A percentile compares a stretch with the other conserved stretches of the same genome.
Conservation (phyloP, 1,284 basidiomycete genomes). For the Rhodotorula sp. region DNA sequence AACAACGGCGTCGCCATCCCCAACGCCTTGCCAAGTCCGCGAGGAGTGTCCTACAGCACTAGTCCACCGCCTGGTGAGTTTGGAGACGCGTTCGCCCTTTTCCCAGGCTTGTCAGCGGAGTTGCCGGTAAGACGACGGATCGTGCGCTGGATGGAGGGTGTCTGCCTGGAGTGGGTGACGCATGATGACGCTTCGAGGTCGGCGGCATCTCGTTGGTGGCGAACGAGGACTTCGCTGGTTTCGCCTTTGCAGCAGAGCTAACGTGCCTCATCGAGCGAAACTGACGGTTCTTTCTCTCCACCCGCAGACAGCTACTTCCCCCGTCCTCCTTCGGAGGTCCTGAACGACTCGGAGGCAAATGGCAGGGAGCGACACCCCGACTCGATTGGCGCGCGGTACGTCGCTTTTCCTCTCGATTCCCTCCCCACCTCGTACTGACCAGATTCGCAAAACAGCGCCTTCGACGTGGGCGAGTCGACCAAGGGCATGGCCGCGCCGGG, state of each 20-base stretch:
- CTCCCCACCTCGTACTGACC: background rate
- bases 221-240: too few relatives aligned
- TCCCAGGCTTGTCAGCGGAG: background rate
- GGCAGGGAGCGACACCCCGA: slow-evolving; percentile 31
- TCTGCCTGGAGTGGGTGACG: background rate
- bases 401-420: background rate
- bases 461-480: slow-evolving; percentile 23
- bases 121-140: too few relatives aligned
- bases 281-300: too few relatives aligned
- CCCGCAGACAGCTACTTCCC: slow-evolving; percentile 38
- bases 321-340: slow-evolving; percentile 20
- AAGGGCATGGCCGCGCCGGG: slow-evolving; percentile 30
- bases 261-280: background rate
- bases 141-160: background rate
- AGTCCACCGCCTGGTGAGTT: slow-evolving; percentile 14
- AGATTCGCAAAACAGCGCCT: slow-evolving; percentile 9
- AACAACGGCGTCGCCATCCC: background rate
- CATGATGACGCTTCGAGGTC: background rate
- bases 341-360: slow-evolving; percentile 25
- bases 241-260: too few relatives aligned
- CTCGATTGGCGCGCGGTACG: slow-evolving; percentile 33
- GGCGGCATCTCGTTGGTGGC: too few relatives aligned
- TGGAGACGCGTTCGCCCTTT: background rate
- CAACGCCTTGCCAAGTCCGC: background rate
- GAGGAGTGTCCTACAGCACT: background rate